Evolutionary conservation across 2,329 filamentous ascomycete species (phyloP), one percentile per base, ranked within the genome.

Genomic region (Sphaerostilbella broomeana): DNA sequence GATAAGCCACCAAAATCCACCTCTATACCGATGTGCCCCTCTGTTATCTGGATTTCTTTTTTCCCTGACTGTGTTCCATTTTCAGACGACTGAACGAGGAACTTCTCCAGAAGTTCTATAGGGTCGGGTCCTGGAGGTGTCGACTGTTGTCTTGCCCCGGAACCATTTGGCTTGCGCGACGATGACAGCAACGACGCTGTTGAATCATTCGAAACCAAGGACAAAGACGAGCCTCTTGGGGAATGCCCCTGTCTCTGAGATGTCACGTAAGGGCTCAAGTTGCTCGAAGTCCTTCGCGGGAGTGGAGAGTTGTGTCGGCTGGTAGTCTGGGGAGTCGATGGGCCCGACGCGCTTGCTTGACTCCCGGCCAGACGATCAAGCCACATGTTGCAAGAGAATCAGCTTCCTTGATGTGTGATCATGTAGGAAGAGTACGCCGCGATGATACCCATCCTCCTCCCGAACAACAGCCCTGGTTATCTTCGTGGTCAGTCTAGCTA

Each of bases 1-100:
- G 84, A 85, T 35, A 92, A 63, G 1, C 77, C 84, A 10, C 72
- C 79, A 64, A 98, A 95, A 50, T 94, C 84, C 48, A 90, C 79
- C 5, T 83, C 73, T 25, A 77, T 68, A 2, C 77, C 71, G 27
- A 89, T 56, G 42, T 77, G 73, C n/a, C 66, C 64, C 31, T 72
- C 62, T 4, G 59, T 65, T 50, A 72, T 63, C 26, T 47, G 30
- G 38, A 27, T 47, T 21, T 43, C 46, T 13, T 42, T 36, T 11
- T 46, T 44, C 18, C 42, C 35, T 5, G 27, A 1, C 28, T 52
- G 38, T 1, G 39, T 19, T 9, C 46, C 35, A 5, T 47, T 37
- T 17, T 46, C 51, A 4, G 49, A 44, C 10, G 58, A 47, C 6
- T 13, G 61, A 52, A 43, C 45, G 7, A 77, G 52, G 2, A 77